Conservation (phyloP, 768 basidiomycete genomes). For the Serendipita sp. region DNA sequence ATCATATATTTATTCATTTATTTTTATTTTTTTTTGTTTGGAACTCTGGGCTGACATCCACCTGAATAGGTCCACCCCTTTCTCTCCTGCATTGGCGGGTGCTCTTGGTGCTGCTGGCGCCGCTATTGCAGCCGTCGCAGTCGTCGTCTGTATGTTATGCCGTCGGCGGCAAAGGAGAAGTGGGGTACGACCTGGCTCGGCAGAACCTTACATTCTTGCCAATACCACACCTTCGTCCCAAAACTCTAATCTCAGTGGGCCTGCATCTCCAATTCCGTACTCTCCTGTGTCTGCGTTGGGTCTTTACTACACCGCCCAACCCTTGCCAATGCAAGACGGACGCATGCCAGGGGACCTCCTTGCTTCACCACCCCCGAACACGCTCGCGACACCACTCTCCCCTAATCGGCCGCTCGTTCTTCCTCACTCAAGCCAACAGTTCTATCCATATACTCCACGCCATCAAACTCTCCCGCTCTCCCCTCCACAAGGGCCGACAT, state of each 20-base stretch:
- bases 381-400: background rate
- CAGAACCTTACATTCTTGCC: background rate
- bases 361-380: background rate
- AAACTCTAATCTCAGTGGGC: background rate
- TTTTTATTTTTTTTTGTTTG: background rate
- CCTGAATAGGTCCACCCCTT: background rate
- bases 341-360: background rate
- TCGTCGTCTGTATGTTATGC: background rate
- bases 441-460: background rate
- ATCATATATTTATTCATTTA: background rate
- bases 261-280: background rate
- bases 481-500: background rate
- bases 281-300: conserved; percentile 1
- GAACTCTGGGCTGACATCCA: too few species aligned
- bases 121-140: background rate
- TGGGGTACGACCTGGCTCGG: background rate
- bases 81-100: background rate
- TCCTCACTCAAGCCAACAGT: background rate
- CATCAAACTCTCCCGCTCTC: background rate
- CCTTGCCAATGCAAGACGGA: background rate
- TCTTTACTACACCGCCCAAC: background rate
- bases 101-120: conserved; percentile 3
- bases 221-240: background rate
- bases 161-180: background rate
- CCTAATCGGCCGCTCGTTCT: background rate